These are phyloP conservation scores for Aspergillus fijiensis DNA, from an alignment of 2,329 filamentous ascomycete species.

Conservation along the genomic window DNA sequence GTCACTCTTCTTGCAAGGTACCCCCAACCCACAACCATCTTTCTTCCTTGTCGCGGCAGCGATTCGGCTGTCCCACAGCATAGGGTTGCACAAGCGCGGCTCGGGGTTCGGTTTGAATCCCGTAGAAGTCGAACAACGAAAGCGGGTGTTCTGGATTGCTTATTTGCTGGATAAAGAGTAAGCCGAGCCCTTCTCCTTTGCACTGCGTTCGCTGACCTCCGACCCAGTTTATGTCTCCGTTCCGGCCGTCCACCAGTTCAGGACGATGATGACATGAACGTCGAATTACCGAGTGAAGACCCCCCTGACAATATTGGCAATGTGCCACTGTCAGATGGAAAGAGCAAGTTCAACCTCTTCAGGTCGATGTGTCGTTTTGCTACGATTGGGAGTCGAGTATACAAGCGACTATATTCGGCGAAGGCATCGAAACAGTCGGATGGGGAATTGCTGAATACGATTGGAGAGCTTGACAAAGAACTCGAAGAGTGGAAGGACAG, in stretches of 20 bases:
- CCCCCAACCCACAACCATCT: slow-evolving; percentile 91
- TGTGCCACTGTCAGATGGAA: slow-evolving; percentile 83
- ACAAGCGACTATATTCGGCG: slow-evolving; percentile 88
- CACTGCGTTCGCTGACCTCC: slow-evolving; percentile 24
- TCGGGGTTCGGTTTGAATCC: slow-evolving; percentile 91
- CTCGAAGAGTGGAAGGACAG: slow-evolving; percentile 95
- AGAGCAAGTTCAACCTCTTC: slow-evolving; percentile 93
- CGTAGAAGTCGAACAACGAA: slow-evolving; percentile 88
- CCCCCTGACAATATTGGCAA: slow-evolving; percentile 92
- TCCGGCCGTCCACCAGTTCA: slow-evolving; percentile 71
- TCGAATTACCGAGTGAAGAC: slow-evolving; percentile 87
- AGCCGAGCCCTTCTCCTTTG: slow-evolving; percentile 19
- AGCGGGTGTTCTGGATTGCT: slow-evolving; percentile 74
- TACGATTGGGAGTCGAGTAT: slow-evolving; percentile 88
- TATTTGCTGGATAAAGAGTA: slow-evolving; percentile 72
- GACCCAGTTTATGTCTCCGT: slow-evolving; percentile 61
- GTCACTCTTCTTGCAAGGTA: slow-evolving; percentile 90
- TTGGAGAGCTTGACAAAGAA: slow-evolving; percentile 86
- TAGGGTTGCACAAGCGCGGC: slow-evolving; percentile 90
- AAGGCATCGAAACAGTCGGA: slow-evolving; percentile 89
- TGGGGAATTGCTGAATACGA: slow-evolving; percentile 89
- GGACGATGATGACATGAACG: slow-evolving; percentile 87
- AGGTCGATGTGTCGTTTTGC: slow-evolving; percentile 88
- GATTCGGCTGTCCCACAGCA: slow-evolving; percentile 86
- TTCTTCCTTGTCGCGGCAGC: slow-evolving; percentile 90